Base-by-base conservation (phyloP, 805 yeast species). In the Yarrowia phangngaensis region DNA sequence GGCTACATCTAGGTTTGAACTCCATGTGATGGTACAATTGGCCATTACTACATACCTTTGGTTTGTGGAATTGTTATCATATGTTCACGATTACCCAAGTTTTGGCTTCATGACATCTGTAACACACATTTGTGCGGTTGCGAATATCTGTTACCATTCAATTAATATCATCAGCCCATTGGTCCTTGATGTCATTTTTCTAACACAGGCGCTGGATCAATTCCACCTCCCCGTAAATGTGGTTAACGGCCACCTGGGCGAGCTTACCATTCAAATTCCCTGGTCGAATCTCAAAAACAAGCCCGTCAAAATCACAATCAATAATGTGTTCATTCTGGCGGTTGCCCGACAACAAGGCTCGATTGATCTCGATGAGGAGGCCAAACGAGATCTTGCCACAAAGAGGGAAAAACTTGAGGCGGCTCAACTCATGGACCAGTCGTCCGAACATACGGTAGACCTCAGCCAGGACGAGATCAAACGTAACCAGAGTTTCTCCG, bases 221-320 rank as follows among this genome's bases (percentile, higher is more conserved):
- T 74, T 92, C 55, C 78, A 84, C 54, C 67, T 94, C 28, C 98
- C 99, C 2, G 67, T 92, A 27, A 85, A 89, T 62, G 90, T 94
- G 11, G 76, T 78, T 53, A 84, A 83, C 61, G 99, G 99, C 30
- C 87, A 85, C 60, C 64, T 92, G 51, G 98, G 97, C 1, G 85
- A 83, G 56, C 71, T 92, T 54, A 83, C 95, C 0, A 68, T 92
- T 49, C 95, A 85, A 61, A 90, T 92, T 28, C 98, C 99, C 0
- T 94, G 97, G 97, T 82, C 97, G 1, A 92, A 88, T 60, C 70
- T 94, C 55, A 89, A 89, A 61, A 80, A 84, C 15, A 85, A 89
- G 59, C 97, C 99, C 0, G 97, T 90, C 6, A 86, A 85, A 62
- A 76, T 92, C 11, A 70, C 78, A 9, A 82, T 92, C 52, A 90